Conservation (phyloP, 768 basidiomycete species). For the Pulveroboletus ravenelii region DNA sequence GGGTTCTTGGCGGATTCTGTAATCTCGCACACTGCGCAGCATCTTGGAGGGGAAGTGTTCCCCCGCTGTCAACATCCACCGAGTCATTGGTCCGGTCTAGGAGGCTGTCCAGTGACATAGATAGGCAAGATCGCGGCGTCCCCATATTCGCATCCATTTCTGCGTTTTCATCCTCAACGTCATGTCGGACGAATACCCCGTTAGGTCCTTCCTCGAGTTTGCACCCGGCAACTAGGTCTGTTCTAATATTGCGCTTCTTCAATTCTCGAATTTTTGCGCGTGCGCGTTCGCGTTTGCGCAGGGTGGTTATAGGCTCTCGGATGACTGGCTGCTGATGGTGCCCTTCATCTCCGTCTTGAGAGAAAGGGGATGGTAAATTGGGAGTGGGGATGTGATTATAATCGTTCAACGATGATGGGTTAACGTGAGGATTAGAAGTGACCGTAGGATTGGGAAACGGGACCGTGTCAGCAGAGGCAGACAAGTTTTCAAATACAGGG, state of each 20-base stretch:
- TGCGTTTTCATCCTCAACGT: conserved; percentile 55
- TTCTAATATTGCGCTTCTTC: conserved; percentile 47
- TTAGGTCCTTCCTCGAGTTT: conserved; percentile 24
- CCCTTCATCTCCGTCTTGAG: conserved; percentile 33
- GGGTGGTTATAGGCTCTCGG: conserved; percentile 15
- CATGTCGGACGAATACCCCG: conserved; percentile 50
- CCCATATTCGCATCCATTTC: conserved; percentile 53
- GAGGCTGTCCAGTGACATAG: conserved; percentile 13
- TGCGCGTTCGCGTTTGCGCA: conserved; percentile 38
- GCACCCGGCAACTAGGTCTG: conserved; percentile 33
- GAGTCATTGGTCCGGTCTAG: conserved; percentile 4
- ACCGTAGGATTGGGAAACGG: conserved; percentile 24
- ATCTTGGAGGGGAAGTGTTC: neutral
- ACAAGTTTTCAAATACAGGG: conserved; percentile 33
- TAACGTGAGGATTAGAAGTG: conserved; percentile 25
- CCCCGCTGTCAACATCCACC: conserved; percentile 15
- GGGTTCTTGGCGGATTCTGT: neutral
- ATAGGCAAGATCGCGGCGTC: conserved; percentile 22
- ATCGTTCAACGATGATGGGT: conserved; percentile 20
- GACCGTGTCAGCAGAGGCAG: conserved; percentile 14
- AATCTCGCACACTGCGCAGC: neutral
- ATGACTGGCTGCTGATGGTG: conserved; percentile 3
- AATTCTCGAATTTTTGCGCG: conserved; percentile 51
- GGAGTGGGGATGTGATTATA: conserved; percentile 14
- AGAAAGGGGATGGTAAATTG: conserved; percentile 22